Percentiles rank a stretch among this genome's conserved stretches.
These are phyloP conservation scores for Avena atlantica DNA, from an alignment of 176 grass and related monocot species.

Conservation along the genomic window DNA sequence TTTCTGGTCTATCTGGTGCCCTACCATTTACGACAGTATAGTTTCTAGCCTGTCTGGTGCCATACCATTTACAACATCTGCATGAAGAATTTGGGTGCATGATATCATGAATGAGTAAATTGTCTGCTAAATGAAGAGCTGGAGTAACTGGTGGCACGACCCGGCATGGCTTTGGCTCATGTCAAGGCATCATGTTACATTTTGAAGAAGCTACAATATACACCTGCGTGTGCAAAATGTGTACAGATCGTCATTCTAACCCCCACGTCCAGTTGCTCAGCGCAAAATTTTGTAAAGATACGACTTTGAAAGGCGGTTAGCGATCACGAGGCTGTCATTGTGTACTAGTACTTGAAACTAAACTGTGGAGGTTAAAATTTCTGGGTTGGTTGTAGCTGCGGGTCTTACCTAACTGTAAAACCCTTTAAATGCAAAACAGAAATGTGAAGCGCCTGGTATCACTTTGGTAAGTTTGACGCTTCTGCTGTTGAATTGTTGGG, in stretches of 20 bases:
- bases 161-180: not conserved
- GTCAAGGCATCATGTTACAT: not conserved
- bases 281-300: not conserved
- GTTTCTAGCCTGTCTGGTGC: constrained; percentile 23
- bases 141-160: not conserved
- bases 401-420: not conserved
- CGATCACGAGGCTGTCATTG: not conserved
- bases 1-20: not conserved
- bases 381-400: not conserved
- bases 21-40: not conserved
- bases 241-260: not conserved
- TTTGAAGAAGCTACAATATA: not conserved
- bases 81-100: not conserved
- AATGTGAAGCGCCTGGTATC: not conserved
- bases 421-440: not conserved
- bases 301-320: not conserved
- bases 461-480: not conserved
- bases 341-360: not conserved
- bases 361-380: constrained; percentile 4
- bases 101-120: not conserved
- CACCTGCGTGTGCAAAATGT: not conserved
- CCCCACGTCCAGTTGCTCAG: not conserved
- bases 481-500: not conserved
- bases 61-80: not conserved
- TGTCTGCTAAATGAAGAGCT: not conserved